A percentile compares a stretch with the other conserved stretches of the same genome.
These are phyloP conservation scores for Aureobasidium melanogenum DNA, from an alignment of 2,329 filamentous ascomycete genomes.

Conservation along the genomic window DNA sequence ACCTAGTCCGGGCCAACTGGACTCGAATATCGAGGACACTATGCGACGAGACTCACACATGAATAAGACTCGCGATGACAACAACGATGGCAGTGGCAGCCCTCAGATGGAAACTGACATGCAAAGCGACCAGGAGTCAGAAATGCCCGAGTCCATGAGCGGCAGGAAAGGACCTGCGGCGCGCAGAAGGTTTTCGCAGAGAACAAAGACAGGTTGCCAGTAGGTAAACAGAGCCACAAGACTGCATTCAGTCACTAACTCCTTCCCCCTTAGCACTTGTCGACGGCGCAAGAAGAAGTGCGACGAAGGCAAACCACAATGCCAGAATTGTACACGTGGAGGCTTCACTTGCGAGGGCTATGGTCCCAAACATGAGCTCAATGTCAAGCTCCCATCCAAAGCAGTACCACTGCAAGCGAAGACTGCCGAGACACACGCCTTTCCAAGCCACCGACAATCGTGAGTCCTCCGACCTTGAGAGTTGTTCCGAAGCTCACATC, in stretches of 20 bases:
- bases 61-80: not conserved
- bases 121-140: constrained; percentile 1
- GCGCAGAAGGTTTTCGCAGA: constrained; percentile 73
- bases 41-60: constrained; percentile 8
- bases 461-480: not conserved
- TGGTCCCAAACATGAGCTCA: constrained; percentile 32
- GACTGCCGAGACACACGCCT: not conserved
- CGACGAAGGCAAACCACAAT: constrained; percentile 86
- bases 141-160: not conserved
- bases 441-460: not conserved
- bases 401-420: constrained; percentile 5
- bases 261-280: constrained; percentile 50
- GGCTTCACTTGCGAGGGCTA: constrained; percentile 91
- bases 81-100: not conserved
- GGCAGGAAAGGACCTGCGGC: not conserved
- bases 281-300: constrained; percentile 94
- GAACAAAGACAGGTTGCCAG: constrained; percentile 90
- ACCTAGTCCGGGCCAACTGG: not conserved
- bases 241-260: not conserved
- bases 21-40: not conserved
- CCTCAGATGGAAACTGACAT: not conserved
- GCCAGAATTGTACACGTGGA: constrained; percentile 83
- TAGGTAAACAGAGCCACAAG: not conserved
- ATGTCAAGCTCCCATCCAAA: constrained; percentile 2
- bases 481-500: not conserved